phyloP scores from a whole-genome alignment of 306 rosid species.

The Cicer cuneatum region DNA sequence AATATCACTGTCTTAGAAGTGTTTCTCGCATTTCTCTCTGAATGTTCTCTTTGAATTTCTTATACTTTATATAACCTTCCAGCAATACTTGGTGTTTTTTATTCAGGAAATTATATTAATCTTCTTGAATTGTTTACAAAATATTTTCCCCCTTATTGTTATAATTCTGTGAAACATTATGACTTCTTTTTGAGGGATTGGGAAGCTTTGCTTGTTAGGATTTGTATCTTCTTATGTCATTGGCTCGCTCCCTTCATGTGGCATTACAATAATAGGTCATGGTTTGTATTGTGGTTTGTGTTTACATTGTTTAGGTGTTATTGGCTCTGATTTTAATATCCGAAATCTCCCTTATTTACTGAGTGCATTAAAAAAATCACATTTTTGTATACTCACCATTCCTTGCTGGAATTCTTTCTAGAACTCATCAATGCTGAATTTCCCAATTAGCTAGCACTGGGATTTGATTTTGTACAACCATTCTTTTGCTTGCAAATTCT shows the following conservation, averaged over 20 bases:
- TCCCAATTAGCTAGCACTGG: not conserved
- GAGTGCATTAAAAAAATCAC: not conserved
- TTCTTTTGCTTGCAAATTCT: not conserved
- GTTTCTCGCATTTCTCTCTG: not conserved
- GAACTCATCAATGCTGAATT: not conserved
- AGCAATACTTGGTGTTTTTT: not conserved
- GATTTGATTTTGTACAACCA: constrained; percentile 15
- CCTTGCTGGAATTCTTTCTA: constrained; percentile 12
- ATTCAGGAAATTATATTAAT: constrained; percentile 23
- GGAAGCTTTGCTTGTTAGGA: constrained; percentile 12
- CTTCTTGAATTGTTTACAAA: constrained; percentile 2
- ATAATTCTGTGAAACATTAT: constrained; percentile 13
- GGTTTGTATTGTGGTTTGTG: constrained; percentile 15
- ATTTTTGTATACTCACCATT: not conserved
- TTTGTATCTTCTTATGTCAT: not conserved
- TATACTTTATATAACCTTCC: not conserved
- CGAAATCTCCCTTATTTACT: not conserved
- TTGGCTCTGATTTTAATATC: not conserved
- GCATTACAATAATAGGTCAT: not conserved
- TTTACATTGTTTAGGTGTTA: not conserved
- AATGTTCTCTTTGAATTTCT: not conserved
- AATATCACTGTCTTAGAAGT: not conserved
- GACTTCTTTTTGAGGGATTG: not conserved
- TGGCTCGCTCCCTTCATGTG: not conserved
- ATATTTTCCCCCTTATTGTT: not conserved